These are phyloP conservation scores for California macrophylla DNA, from an alignment of 441 rosid genomes.

Conservation along the genomic window DNA sequence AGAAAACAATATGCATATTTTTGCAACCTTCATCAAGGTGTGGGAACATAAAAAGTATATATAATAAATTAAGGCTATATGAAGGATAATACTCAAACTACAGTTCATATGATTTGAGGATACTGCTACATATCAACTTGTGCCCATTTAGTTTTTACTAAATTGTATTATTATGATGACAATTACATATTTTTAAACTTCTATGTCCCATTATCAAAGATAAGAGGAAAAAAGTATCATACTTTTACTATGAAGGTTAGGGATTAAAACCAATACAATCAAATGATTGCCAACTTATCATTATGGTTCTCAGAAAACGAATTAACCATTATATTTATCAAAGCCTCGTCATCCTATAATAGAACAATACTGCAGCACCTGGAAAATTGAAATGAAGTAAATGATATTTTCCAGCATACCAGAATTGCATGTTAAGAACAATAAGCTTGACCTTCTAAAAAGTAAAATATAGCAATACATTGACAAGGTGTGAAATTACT, in stretches of 20 bases:
- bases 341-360: not conserved
- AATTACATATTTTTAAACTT: not conserved
- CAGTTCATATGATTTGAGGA: not conserved
- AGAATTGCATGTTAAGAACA: not conserved
- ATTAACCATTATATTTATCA: not conserved
- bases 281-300: constrained; percentile 1
- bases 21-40: not conserved
- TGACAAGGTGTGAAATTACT: not conserved
- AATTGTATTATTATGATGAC: not conserved
- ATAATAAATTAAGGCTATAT: not conserved
- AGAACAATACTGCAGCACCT: not conserved
- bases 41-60: not conserved
- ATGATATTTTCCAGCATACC: constrained; percentile 4
- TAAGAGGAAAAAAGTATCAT: not conserved
- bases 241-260: not conserved
- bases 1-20: constrained; percentile 5
- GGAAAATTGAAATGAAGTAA: not conserved
- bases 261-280: not conserved
- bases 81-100: not conserved
- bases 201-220: not conserved
- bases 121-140: not conserved
- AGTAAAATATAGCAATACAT: not conserved
- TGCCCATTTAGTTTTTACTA: not conserved
- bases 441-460: not conserved
- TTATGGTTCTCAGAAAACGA: not conserved